Evolutionary conservation across 768 basidiomycete species (phyloP).

Genomic region (Cystobasidium ongulense): DNA sequence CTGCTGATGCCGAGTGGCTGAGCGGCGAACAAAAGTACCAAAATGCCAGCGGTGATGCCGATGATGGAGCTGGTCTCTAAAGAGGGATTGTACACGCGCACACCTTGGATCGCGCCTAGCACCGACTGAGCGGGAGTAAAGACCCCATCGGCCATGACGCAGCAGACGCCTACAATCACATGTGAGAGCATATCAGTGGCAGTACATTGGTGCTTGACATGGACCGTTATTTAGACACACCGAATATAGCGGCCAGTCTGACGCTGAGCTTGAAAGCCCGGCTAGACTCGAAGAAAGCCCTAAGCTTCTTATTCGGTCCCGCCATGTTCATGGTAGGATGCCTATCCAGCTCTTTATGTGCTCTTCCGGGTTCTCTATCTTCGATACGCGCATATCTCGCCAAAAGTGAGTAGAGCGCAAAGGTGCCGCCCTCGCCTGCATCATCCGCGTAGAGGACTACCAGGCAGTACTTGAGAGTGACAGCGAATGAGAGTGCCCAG

Average conservation of each 20-base stretch:
- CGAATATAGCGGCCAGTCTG: neutral
- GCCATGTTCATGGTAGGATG: neutral
- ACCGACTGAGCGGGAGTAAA: constrained; percentile 6
- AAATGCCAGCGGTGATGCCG: neutral
- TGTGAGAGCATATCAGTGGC: neutral
- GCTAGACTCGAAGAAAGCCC: neutral
- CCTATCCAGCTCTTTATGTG: neutral
- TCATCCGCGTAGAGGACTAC: neutral
- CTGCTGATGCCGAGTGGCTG: neutral
- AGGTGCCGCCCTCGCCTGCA: constrained; percentile 9
- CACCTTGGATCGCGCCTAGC: neutral
- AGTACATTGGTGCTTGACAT: neutral
- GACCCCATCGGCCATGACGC: neutral
- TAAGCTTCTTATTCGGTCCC: neutral
- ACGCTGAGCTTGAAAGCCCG: neutral
- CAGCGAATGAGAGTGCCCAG: neutral
- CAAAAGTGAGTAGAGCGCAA: neutral
- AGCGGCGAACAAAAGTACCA: neutral
- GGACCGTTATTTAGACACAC: neutral
- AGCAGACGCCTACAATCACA: neutral
- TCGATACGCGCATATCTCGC: neutral
- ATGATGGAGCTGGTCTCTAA: neutral
- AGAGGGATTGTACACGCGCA: neutral
- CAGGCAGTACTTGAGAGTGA: neutral
- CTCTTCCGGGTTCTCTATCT: neutral